Evolutionary conservation across 208 protist species (phyloP).

Genomic region (Acanthamoeba lugdunensis): DNA sequence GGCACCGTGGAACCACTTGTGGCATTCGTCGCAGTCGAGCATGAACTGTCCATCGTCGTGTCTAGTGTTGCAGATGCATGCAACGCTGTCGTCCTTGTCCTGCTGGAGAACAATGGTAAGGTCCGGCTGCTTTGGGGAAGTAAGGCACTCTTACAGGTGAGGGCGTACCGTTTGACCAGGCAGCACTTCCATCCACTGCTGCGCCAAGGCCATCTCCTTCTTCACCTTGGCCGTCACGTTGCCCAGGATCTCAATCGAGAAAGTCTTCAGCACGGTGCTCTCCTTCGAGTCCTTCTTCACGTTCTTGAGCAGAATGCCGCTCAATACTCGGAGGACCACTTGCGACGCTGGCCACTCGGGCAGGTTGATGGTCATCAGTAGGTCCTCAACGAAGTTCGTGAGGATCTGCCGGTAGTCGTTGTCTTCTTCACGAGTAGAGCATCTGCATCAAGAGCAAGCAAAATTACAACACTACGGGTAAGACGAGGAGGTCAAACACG

Average conservation of each 20-base stretch:
- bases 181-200: conserved; percentile 64
- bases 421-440: conserved; percentile 71
- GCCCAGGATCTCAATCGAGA: conserved; percentile 71
- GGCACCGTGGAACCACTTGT: conserved; percentile 74
- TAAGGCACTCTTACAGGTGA: neutral
- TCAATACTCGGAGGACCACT: conserved; percentile 55
- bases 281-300: conserved; percentile 72
- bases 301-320: conserved; percentile 59
- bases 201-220: conserved; percentile 52
- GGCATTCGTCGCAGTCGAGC: conserved; percentile 70
- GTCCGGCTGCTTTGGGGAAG: neutral
- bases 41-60: conserved; percentile 46
- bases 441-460: conserved; percentile 5
- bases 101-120: neutral
- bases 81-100: conserved; percentile 36
- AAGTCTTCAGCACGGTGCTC: conserved; percentile 64
- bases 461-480: neutral
- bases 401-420: conserved; percentile 71
- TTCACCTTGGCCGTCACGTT: conserved; percentile 62
- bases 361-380: conserved; percentile 52
- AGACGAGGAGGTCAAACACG: neutral
- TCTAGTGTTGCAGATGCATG: conserved; percentile 14
- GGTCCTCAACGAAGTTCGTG: conserved; percentile 61
- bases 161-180: neutral
- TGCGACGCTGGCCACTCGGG: conserved; percentile 70